phyloP scores from a whole-genome alignment of 2,329 filamentous ascomycete genomes.

The Fusarium albosuccineum region DNA sequence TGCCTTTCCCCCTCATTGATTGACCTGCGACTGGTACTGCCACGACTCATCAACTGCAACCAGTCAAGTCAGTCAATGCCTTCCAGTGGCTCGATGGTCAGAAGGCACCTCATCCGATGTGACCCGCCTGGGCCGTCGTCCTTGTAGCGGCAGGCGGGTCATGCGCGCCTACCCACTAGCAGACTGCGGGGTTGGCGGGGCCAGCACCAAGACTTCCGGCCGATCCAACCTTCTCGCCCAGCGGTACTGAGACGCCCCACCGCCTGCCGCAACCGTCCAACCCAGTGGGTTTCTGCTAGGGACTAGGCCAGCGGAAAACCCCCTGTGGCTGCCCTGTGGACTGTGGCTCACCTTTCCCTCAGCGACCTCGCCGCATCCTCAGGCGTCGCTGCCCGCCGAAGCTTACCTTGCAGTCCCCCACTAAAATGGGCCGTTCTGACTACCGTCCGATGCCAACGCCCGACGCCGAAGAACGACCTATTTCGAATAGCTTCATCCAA shows the following conservation, averaged over 20 bases:
- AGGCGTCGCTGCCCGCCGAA: constrained; percentile 31
- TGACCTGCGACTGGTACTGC: constrained; percentile 13
- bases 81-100: constrained; percentile 36
- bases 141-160: not conserved
- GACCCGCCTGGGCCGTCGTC: constrained; percentile 17
- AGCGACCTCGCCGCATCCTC: constrained; percentile 25
- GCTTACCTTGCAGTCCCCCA: constrained; percentile 25
- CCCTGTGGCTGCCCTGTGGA: constrained; percentile 17
- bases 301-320: not conserved
- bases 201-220: not conserved
- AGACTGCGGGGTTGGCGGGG: not conserved
- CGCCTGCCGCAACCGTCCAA: constrained; percentile 21
- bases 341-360: constrained; percentile 22
- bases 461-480: constrained; percentile 20
- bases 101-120: constrained; percentile 25
- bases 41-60: constrained; percentile 34
- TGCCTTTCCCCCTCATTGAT: constrained; percentile 37
- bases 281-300: constrained; percentile 16
- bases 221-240: constrained; percentile 7
- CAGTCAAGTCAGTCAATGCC: constrained; percentile 28
- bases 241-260: constrained; percentile 8
- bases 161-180: not conserved
- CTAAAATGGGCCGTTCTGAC: constrained; percentile 15
- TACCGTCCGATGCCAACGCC: constrained; percentile 29
- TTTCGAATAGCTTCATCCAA: constrained; percentile 41